phyloP scores from a whole-genome alignment of 116 monocot genomes.

The Zostera marina region DNA sequence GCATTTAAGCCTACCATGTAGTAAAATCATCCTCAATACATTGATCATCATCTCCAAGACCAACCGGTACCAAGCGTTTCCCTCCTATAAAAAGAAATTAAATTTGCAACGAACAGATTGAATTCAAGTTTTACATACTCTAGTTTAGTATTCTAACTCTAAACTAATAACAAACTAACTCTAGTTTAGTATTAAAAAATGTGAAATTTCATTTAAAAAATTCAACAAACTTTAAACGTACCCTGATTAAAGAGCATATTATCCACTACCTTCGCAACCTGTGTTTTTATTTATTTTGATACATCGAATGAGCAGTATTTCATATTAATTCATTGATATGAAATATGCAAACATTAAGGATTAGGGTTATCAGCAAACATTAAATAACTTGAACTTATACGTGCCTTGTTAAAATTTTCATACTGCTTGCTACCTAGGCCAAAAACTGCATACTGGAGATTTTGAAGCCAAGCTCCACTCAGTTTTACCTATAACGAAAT shows the following conservation, averaged over 20 bases:
- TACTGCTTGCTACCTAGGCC: constrained; percentile 85
- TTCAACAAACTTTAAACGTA: constrained; percentile 1
- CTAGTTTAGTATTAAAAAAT: no score
- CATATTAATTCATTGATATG: not conserved
- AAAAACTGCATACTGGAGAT: constrained; percentile 62
- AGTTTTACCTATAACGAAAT: constrained; percentile 34
- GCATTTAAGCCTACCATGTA: constrained; percentile 47
- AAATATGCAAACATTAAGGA: not conserved
- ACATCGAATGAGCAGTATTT: not conserved
- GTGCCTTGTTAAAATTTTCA: constrained; percentile 83
- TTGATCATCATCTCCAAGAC: constrained; percentile 97
- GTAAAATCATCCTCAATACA: constrained; percentile 92
- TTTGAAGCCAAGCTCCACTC: constrained; percentile 38
- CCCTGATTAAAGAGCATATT: constrained; percentile 26
- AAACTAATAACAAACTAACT: no score
- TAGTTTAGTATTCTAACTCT: no score
- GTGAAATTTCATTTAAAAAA: not conserved
- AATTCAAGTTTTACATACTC: not conserved
- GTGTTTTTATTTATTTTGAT: not conserved
- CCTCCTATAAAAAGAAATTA: constrained; percentile 28
- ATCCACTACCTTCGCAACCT: constrained; percentile 49
- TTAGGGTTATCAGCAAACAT: no score
- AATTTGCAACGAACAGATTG: not conserved
- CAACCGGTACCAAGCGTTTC: constrained; percentile 50
- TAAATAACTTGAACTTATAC: not conserved